Evolutionary conservation across 1,139 yeast species (phyloP), one percentile per base, ranked within the genome.

Genomic region (Meyerozyma guilliermondii): DNA sequence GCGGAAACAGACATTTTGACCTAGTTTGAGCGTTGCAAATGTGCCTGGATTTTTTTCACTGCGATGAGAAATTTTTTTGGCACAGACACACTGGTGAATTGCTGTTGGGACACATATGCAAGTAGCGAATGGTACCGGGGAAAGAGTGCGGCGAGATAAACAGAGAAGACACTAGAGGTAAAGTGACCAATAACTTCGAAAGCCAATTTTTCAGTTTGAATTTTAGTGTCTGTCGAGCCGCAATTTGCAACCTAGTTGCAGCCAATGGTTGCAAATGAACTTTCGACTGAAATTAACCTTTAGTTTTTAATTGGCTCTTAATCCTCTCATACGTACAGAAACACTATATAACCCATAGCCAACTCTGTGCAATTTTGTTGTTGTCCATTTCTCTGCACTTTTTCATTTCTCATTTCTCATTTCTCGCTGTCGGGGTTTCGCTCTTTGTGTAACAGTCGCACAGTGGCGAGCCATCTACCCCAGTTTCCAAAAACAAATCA

Each of bases 1-100:
- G 96, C 80, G 44, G 98, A 91, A 59, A 78, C 72, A 46, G 81
- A 76, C 75, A 71, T 70, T 20, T 36, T 51, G 22, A 33, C 36
- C 14, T 33, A 18, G n/a, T n/a, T 17, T 33, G 24, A 29, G n/a
- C 33, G 28, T 30, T 33, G 13, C 23, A 20, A 20, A 16, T 18
- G 14, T 9, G 20, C 36, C 24, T 17, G 24, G 16, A 17, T 33
- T 33, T 33, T 33, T 33, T 33, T 33, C 36, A 18, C 5, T 5
- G 26, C 36, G 36, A 33, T 33, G 36, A 33, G 36, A 33, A 33
- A 20, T 18, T 33, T 33, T 33, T 33, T 33, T 33, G 11, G 36
- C 36, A 33, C 36, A 33, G 24, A 33, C 36, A 33, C 36, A 33
- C 36, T 29, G 33, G 33, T 29, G 33, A 16, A 16, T 29, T 29